Evolutionary conservation across 2,329 filamentous ascomycete species (phyloP).

Genomic region (Claviceps purpurea): DNA sequence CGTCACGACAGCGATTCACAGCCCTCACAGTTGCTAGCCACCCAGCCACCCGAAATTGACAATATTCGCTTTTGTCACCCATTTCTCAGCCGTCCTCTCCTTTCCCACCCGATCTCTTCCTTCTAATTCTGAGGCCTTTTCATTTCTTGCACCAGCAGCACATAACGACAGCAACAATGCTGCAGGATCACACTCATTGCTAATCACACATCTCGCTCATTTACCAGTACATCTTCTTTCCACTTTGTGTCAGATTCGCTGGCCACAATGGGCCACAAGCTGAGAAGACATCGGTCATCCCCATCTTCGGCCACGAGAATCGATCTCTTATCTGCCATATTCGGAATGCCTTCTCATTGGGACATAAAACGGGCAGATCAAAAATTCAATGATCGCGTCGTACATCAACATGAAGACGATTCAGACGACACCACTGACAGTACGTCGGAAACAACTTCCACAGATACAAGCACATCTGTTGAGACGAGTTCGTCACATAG

Average conservation of each 20-base stretch:
- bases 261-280: conserved; percentile 10
- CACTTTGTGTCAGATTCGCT: neutral
- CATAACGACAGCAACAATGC: neutral
- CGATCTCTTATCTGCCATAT: conserved; percentile 15
- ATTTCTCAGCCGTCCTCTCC: neutral
- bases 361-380: conserved; percentile 4
- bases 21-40: neutral
- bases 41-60: neutral
- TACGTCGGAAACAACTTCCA: neutral
- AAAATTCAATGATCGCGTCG: neutral
- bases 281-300: neutral
- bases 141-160: neutral
- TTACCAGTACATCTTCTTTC: neutral
- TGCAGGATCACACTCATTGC: neutral
- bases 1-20: neutral
- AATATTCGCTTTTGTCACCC: neutral
- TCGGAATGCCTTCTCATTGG: conserved; percentile 14
- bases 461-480: neutral
- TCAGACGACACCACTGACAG: conserved; percentile 2
- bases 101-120: neutral
- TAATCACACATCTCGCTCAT: neutral
- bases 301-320: conserved; percentile 7
- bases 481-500: neutral
- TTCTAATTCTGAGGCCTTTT: neutral
- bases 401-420: neutral